phyloP scores from a whole-genome alignment of 768 basidiomycete genomes.

The Kwoniella dejecticola region DNA sequence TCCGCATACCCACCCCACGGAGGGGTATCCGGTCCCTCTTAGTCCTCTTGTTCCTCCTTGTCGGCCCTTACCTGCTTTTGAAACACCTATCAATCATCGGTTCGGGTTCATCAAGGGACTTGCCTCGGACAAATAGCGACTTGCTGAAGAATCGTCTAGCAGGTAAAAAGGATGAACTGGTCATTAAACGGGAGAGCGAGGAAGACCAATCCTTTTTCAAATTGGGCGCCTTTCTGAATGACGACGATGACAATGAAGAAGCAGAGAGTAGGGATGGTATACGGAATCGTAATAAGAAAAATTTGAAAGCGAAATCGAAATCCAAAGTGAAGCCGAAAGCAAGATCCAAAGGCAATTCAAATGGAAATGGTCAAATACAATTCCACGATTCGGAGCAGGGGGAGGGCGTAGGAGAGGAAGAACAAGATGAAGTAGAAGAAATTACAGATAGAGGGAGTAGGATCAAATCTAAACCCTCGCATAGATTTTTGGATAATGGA shows the following conservation, averaged over 20 bases:
- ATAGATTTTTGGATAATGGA: conserved; percentile 36
- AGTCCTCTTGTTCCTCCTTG: conserved; percentile 20
- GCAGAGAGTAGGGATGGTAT: neutral
- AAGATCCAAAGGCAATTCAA: too few relatives aligned
- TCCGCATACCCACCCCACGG: conserved; percentile 8
- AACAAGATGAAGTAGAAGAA: neutral
- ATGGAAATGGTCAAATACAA: neutral
- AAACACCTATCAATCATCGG: conserved; percentile 9
- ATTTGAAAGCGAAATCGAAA: neutral
- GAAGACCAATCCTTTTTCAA: neutral
- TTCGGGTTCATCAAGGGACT: neutral
- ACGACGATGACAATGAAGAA: neutral
- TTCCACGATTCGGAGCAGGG: neutral
- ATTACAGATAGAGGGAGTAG: neutral
- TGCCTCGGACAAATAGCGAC: neutral
- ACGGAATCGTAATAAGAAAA: neutral
- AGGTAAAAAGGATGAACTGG: neutral
- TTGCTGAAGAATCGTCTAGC: neutral
- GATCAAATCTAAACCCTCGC: conserved; percentile 14
- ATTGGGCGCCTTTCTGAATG: neutral
- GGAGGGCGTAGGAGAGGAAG: too few relatives aligned
- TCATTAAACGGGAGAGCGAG: neutral
- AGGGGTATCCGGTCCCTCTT: conserved; percentile 26
- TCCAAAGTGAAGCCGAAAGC: neutral
- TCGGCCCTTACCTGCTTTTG: conserved; percentile 27